Conservation (phyloP, 2,329 filamentous ascomycete species). For the Hypocreales sp. region DNA sequence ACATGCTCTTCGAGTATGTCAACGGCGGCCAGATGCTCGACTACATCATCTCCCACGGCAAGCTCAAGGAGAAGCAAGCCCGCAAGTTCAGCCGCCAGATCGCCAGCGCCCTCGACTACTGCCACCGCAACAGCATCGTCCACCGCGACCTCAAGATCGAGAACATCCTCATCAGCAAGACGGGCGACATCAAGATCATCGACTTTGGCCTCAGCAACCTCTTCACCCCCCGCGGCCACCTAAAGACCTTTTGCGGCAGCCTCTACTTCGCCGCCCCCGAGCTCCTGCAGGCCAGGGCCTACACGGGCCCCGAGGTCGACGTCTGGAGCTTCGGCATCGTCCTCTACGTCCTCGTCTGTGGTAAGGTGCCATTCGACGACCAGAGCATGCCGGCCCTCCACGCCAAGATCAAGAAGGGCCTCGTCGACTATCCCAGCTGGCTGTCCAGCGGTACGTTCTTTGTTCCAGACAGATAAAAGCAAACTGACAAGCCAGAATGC, state of each 20-base stretch:
- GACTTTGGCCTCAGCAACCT: conserved; percentile 96
- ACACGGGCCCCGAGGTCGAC: conserved; percentile 92
- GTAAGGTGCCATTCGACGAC: conserved; percentile 96
- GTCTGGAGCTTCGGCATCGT: conserved; percentile 99
- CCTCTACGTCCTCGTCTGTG: conserved; percentile 89
- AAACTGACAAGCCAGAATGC: too few relatives aligned
- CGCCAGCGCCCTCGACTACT: conserved; percentile 90
- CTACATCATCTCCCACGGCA: conserved; percentile 97
- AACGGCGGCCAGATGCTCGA: conserved; percentile 99
- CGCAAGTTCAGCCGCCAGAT: conserved; percentile 97
- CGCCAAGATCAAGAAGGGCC: conserved; percentile 95
- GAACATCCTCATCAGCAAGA: conserved; percentile 98
- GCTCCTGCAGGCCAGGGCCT: conserved; percentile 80
- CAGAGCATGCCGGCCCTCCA: conserved; percentile 98
- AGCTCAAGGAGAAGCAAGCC: conserved; percentile 95
- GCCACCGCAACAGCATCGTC: conserved; percentile 94
- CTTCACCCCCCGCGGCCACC: conserved; percentile 67
- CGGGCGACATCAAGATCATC: conserved; percentile 97
- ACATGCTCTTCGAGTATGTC: conserved; percentile 99
- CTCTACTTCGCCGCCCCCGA: conserved; percentile 96
- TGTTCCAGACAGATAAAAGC: too few relatives aligned
- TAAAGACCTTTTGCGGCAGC: conserved; percentile 96
- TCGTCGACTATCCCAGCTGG: conserved; percentile 92
- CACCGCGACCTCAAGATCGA: conserved; percentile 97
- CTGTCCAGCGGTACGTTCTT: conserved; percentile 58